These are phyloP conservation scores for Globisporangium perplexum DNA, from an alignment of 352 stramenopile species.

Conservation along the genomic window DNA sequence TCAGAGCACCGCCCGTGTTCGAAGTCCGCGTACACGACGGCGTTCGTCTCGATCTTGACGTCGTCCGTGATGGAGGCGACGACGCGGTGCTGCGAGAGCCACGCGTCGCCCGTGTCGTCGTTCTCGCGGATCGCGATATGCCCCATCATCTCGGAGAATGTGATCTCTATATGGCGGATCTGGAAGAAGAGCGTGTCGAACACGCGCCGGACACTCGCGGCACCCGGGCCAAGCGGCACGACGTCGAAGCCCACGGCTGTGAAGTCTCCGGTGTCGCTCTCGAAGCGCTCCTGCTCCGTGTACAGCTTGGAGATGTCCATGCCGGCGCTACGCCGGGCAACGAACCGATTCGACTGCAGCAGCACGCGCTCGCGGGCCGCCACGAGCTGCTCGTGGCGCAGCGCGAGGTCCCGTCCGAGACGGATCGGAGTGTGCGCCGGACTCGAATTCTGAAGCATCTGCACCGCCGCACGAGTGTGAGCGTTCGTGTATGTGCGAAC, in stretches of 20 bases:
- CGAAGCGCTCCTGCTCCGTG: conserved; percentile 28
- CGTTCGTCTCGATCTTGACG: conserved; percentile 41
- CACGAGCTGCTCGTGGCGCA: conserved; percentile 22
- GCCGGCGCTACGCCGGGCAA: conserved; percentile 21
- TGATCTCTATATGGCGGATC: conserved; percentile 43
- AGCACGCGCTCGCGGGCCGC: conserved; percentile 18
- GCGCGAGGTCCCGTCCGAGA: conserved; percentile 14
- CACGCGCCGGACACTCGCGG: conserved; percentile 32
- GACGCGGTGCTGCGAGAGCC: conserved; percentile 33
- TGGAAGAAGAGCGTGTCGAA: conserved; percentile 35
- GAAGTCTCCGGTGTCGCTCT: conserved; percentile 26
- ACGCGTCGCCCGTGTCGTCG: conserved; percentile 25
- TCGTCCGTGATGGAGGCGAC: conserved; percentile 23
- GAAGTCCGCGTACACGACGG: conserved; percentile 27
- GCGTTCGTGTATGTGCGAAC: background rate
- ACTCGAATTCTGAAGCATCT: conserved; percentile 27
- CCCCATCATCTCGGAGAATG: conserved; percentile 40
- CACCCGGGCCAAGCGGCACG: conserved; percentile 16
- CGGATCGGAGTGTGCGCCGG: conserved; percentile 31
- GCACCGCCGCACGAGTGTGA: background rate
- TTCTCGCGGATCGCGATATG: conserved; percentile 43
- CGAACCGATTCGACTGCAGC: conserved; percentile 17
- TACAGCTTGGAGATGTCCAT: conserved; percentile 24
- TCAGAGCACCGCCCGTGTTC: background rate
- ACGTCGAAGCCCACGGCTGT: conserved; percentile 28